These are phyloP conservation scores for Ulvella scutata DNA, from an alignment of 139 green algal genomes.

Conservation along the genomic window DNA sequence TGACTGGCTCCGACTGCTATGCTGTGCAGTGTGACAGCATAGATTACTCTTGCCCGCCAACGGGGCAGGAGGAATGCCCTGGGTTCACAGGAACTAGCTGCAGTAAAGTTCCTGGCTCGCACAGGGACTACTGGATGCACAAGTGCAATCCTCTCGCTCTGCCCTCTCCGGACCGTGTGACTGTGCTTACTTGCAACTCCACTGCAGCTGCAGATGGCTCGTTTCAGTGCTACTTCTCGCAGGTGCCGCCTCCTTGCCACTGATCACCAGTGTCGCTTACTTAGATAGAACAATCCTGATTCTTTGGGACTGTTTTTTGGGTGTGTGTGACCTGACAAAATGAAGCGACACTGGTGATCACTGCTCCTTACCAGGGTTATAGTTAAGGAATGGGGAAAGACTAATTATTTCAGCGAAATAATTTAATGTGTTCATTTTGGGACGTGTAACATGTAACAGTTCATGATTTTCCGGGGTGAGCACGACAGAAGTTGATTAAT, in stretches of 20 bases:
- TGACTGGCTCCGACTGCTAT: conserved; percentile 37
- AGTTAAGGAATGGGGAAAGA: no score
- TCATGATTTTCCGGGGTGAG: no score
- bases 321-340: no score
- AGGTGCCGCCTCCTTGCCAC: conserved; percentile 10
- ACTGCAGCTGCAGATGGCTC: conserved; percentile 7
- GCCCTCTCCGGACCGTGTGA: conserved; percentile 17
- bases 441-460: no score
- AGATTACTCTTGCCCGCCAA: conserved; percentile 21
- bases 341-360: no score
- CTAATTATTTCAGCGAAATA: no score
- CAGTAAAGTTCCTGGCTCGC: conserved; percentile 7
- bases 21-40: conserved; percentile 24
- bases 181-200: conserved; percentile 32
- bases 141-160: conserved; percentile 34
- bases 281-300: no score
- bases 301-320: no score
- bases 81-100: conserved; percentile 30
- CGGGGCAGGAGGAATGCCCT: conserved; percentile 20
- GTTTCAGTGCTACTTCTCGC: conserved; percentile 54
- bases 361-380: no score
- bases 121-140: conserved; percentile 25
- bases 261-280: no score
- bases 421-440: no score
- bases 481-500: no score